A percentile compares a stretch with the other conserved stretches of the same genome.
Conservation (phyloP, 768 basidiomycete species). For the Auriculariales sp. region DNA sequence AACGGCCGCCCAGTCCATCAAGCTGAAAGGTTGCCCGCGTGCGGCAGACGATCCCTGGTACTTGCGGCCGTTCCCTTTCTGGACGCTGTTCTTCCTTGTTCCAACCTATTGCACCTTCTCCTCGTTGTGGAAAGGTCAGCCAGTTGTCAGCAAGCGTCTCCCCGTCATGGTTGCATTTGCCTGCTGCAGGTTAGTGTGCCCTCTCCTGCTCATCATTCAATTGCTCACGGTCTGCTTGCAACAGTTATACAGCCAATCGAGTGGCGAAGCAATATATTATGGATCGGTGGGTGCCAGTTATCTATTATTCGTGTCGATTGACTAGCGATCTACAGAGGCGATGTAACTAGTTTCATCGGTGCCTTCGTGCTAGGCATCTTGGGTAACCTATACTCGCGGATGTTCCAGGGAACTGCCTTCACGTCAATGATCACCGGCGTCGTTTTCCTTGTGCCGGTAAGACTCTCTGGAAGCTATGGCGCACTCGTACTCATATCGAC, state of each 20-base stretch:
- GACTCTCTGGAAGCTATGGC: constrained; percentile 19
- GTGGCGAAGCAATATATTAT: constrained; percentile 75
- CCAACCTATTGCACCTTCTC: constrained; percentile 58
- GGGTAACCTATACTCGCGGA: constrained; percentile 69
- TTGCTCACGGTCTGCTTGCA: background rate
- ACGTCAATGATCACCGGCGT: constrained; percentile 86
- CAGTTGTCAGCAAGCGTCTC: constrained; percentile 53
- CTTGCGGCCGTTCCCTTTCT: constrained; percentile 67
- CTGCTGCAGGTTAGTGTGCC: constrained; percentile 45
- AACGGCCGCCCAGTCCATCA: constrained; percentile 26
- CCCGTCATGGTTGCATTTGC: constrained; percentile 77
- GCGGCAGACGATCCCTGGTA: constrained; percentile 54
- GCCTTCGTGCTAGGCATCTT: constrained; percentile 69
- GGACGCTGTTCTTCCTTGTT: constrained; percentile 64
- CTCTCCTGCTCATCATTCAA: background rate
- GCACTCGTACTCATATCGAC: background rate
- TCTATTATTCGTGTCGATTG: background rate
- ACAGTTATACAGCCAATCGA: constrained; percentile 42
- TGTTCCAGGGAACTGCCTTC: constrained; percentile 76
- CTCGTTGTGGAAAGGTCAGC: constrained; percentile 68
- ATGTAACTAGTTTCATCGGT: constrained; percentile 73
- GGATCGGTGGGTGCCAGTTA: constrained; percentile 33
- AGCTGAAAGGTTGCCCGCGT: constrained; percentile 56
- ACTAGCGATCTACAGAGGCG: constrained; percentile 21
- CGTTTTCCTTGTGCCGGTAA: constrained; percentile 71